Base-by-base conservation (phyloP, 2,329 filamentous ascomycete species). In the Monosporascus cannonballus region DNA sequence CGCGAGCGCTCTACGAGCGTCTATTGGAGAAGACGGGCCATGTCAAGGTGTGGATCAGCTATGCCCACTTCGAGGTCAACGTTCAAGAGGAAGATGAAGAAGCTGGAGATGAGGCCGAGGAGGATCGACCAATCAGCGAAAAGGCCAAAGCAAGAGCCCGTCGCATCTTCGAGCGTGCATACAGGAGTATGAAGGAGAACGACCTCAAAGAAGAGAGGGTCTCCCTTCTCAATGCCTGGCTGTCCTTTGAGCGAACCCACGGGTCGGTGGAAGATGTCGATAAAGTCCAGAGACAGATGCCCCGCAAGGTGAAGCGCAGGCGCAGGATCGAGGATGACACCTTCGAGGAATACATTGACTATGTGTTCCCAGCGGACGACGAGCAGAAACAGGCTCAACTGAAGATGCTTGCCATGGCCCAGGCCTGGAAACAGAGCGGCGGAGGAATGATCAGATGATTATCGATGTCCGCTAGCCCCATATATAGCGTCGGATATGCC, bases 1-100 rank as follows among this genome's bases (percentile, higher is more conserved):
- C 91, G 4, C 81, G 94, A 48, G 75, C 76, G 3, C 76, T 99
- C 45, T 99, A 97, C 73, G 93, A 97, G 74, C 84, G 93, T 7
- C 79, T 99, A 14, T 80, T 99, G 44, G 79, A 90, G 64, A 96
- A 95, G 83, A 96, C 94, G n/a, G 87, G 94, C 65, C 94, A 99
- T 67, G 91, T 96, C 77, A 99, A 97, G 77, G 94, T 99, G 55
- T 99, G 94, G 94, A 96, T 94, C 71, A 93, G 89, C 69, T 99
- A 93, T 73, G 94, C 94, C n/a, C 89, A 95, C 69, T 97, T 99
- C 66, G 94, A 99, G 72, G 90, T 97, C 75, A 93, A 94, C 68
- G 85, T 96, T 0, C 90, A 91, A 45, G 91, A 96, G 53, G 81
- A 83, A 50, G 82, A 83, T 42, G 85, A 75, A 11, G 76, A 80